phyloP scores from a whole-genome alignment of 495 filamentous ascomycete genomes.

The Parmelia sp. region DNA sequence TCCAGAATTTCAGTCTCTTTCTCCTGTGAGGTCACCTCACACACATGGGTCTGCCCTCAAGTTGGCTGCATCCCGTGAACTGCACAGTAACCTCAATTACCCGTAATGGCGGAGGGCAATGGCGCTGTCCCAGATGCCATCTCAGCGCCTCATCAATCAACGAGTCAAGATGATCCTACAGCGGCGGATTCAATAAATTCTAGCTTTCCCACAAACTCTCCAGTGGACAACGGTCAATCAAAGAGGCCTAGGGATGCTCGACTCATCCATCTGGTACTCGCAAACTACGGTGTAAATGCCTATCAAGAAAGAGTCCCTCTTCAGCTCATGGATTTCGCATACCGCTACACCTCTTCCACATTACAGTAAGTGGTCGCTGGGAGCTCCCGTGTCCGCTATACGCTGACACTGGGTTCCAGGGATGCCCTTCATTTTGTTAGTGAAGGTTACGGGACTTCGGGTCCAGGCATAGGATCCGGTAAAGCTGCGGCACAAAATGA shows the following conservation, averaged over 20 bases:
- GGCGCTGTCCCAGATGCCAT: slow-evolving; percentile 9
- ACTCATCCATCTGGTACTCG: slow-evolving; percentile 84
- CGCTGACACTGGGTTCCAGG: neutral
- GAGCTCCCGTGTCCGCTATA: neutral
- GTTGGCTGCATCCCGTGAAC: neutral
- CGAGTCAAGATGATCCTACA: slow-evolving; percentile 1
- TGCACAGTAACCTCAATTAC: too few relatives aligned
- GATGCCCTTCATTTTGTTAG: slow-evolving; percentile 47
- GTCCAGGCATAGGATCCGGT: slow-evolving; percentile 10
- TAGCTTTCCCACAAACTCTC: slow-evolving; percentile 14
- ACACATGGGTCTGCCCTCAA: neutral
- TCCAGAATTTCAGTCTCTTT: neutral
- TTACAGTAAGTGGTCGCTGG: slow-evolving; percentile 41
- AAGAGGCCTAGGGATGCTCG: slow-evolving; percentile 86
- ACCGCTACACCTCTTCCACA: slow-evolving; percentile 61
- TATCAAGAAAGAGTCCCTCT: slow-evolving; percentile 94
- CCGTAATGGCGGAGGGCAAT: slow-evolving; percentile 16
- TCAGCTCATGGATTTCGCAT: slow-evolving; percentile 93
- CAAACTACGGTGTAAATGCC: slow-evolving; percentile 74
- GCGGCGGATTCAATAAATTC: slow-evolving; percentile 10
- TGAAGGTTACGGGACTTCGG: slow-evolving; percentile 42
- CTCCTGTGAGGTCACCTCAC: too few relatives aligned
- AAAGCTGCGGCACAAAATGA: slow-evolving; percentile 32
- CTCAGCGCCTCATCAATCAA: slow-evolving; percentile 4
- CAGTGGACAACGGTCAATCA: slow-evolving; percentile 49